phyloP scores from a whole-genome alignment of 2,329 filamentous ascomycete genomes.

The Verruconis gallopava region DNA sequence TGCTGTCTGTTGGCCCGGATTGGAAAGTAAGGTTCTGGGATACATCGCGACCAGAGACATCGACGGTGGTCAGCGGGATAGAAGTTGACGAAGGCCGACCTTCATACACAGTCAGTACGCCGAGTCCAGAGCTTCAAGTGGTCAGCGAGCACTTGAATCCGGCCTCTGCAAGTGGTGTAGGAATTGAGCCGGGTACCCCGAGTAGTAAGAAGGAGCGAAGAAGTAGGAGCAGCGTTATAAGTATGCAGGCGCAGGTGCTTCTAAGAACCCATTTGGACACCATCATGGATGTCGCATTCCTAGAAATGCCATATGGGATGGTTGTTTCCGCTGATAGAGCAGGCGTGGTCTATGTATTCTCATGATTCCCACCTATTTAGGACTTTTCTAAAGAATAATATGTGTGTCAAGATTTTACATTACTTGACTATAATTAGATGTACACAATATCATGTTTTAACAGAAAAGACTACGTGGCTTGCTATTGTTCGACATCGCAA shows the following conservation, averaged over 20 bases:
- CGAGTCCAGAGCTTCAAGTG: slow-evolving; percentile 6
- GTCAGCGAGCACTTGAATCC: slow-evolving; percentile 5
- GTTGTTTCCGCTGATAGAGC: slow-evolving; percentile 79
- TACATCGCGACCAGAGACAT: slow-evolving; percentile 62
- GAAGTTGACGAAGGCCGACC: slow-evolving; percentile 57
- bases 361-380: too few species aligned
- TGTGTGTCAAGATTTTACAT: too few species aligned
- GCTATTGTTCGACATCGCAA: too few species aligned
- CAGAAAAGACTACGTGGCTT: too few species aligned
- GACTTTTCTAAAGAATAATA: too few species aligned
- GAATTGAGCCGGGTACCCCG: slow-evolving; percentile 9
- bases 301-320: slow-evolving; percentile 88
- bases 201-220: slow-evolving; percentile 13
- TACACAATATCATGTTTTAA: too few species aligned
- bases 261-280: slow-evolving; percentile 78
- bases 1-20: slow-evolving; percentile 79
- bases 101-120: slow-evolving; percentile 43
- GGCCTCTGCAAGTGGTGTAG: slow-evolving; percentile 10
- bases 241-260: slow-evolving; percentile 73
- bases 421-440: too few species aligned
- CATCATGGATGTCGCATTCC: slow-evolving; percentile 73
- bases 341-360: slow-evolving; percentile 48
- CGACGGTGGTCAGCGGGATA: slow-evolving; percentile 67
- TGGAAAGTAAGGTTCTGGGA: slow-evolving; percentile 94
- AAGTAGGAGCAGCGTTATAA: slow-evolving; percentile 52